These are phyloP conservation scores for Microcyclospora pomicola DNA, from an alignment of 2,329 filamentous ascomycete species.

Conservation along the genomic window DNA sequence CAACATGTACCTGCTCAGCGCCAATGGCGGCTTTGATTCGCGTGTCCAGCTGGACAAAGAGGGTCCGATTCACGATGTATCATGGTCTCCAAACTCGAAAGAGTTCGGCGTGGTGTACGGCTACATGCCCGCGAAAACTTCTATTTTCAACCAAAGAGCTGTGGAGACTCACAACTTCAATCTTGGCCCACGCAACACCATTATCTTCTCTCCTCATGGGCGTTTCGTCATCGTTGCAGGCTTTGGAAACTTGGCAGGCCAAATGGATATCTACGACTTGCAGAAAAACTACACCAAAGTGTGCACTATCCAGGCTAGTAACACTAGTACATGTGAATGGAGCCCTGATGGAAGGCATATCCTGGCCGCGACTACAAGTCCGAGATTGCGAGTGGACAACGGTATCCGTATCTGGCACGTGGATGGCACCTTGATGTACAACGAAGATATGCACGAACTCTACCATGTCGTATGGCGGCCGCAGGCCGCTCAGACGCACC, in stretches of 20 bases:
- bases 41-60: constrained; percentile 76
- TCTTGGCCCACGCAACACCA: constrained; percentile 81
- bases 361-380: constrained; percentile 93
- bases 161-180: constrained; percentile 74
- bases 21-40: constrained; percentile 83
- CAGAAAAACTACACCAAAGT: constrained; percentile 89
- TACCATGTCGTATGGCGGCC: constrained; percentile 84
- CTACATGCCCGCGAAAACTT: constrained; percentile 98
- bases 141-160: constrained; percentile 87
- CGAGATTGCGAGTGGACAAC: constrained; percentile 89
- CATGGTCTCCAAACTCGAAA: constrained; percentile 96
- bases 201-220: constrained; percentile 84
- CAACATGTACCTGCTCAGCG: constrained; percentile 85
- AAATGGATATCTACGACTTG: constrained; percentile 95
- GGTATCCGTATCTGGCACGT: constrained; percentile 93
- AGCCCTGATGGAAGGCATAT: constrained; percentile 92
- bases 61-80: constrained; percentile 91
- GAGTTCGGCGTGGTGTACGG: constrained; percentile 97
- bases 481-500: constrained; percentile 46
- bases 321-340: constrained; percentile 94
- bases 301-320: constrained; percentile 85
- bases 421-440: constrained; percentile 78
- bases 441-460: constrained; percentile 85
- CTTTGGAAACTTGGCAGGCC: constrained; percentile 91
- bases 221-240: constrained; percentile 88